A percentile compares a stretch with the other conserved stretches of the same genome.
Conservation (phyloP, 306 rosid genomes). For the Pyrus bretschneideri region DNA sequence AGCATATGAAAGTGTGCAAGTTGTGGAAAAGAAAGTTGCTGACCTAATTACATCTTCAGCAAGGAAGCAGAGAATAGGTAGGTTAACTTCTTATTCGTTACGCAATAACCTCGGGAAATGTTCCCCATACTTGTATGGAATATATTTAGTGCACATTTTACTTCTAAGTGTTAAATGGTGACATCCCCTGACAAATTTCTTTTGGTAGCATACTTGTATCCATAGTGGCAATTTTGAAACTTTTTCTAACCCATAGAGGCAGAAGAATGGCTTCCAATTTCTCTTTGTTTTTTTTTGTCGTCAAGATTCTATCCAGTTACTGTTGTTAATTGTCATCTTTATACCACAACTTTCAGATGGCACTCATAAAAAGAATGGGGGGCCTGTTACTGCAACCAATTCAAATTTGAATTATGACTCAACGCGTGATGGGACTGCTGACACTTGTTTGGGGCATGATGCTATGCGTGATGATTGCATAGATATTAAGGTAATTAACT, state of each 20-base stretch:
- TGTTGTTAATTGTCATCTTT: constrained; percentile 20
- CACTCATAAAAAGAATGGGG: constrained; percentile 46
- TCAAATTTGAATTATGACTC: constrained; percentile 33
- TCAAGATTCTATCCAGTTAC: neutral
- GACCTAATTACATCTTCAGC: constrained; percentile 72
- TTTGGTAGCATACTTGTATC: neutral
- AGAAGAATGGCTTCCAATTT: no score
- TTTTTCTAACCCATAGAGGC: neutral
- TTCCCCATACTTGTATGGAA: neutral
- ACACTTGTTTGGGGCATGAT: constrained; percentile 51
- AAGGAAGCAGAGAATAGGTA: constrained; percentile 60
- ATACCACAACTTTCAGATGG: constrained; percentile 41
- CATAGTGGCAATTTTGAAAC: neutral
- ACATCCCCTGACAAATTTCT: neutral
- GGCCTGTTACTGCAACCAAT: constrained; percentile 30
- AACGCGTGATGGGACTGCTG: constrained; percentile 41
- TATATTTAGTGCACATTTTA: neutral
- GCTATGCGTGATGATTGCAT: constrained; percentile 38
- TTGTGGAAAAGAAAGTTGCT: constrained; percentile 45
- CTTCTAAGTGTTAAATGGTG: neutral
- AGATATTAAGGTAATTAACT: constrained; percentile 52
- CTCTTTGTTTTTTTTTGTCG: neutral
- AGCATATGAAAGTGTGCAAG: constrained; percentile 42
- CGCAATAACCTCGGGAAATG: neutral
- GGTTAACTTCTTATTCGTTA: constrained; percentile 11